Conservation (phyloP, 345 rosid genomes). For the Gossypium anomalum region DNA sequence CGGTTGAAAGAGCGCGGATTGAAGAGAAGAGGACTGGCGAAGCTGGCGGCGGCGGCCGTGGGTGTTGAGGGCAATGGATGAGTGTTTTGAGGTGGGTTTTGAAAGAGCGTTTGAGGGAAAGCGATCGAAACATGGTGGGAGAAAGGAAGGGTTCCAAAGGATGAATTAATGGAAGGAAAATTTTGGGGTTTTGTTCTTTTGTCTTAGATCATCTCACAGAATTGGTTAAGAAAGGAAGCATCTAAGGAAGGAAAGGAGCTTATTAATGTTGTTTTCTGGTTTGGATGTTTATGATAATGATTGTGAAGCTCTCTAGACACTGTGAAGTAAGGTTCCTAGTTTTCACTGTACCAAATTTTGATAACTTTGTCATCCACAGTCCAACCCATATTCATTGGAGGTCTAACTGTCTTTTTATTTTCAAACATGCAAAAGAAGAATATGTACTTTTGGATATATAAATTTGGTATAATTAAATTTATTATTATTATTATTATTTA, state of each 20-base stretch:
- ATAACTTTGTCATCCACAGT: background rate
- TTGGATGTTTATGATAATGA: background rate
- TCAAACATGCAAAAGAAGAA: too few species aligned
- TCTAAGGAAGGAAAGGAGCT: background rate
- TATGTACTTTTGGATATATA: too few species aligned
- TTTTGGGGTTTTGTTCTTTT: background rate
- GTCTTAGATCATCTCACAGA: background rate
- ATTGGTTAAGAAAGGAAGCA: background rate
- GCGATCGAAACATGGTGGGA: conserved; percentile 44
- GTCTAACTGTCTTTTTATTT: too few species aligned
- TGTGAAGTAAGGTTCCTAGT: background rate
- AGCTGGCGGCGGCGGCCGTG: conserved; percentile 5
- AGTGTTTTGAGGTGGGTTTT: conserved; percentile 25
- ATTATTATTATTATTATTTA: too few species aligned
- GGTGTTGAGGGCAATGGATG: conserved; percentile 19
- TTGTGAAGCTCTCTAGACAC: background rate
- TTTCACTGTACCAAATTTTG: background rate
- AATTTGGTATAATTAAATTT: too few species aligned
- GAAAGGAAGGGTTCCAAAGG: too few species aligned
- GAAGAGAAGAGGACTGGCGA: conserved; percentile 15
- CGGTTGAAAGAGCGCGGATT: conserved; percentile 39
- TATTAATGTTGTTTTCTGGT: background rate
- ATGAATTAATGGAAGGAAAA: background rate
- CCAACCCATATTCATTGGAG: too few species aligned
- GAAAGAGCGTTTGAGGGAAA: conserved; percentile 46